These are phyloP conservation scores for Penicillium sp. DNA, from an alignment of 2,329 filamentous ascomycete genomes.

Conservation along the genomic window DNA sequence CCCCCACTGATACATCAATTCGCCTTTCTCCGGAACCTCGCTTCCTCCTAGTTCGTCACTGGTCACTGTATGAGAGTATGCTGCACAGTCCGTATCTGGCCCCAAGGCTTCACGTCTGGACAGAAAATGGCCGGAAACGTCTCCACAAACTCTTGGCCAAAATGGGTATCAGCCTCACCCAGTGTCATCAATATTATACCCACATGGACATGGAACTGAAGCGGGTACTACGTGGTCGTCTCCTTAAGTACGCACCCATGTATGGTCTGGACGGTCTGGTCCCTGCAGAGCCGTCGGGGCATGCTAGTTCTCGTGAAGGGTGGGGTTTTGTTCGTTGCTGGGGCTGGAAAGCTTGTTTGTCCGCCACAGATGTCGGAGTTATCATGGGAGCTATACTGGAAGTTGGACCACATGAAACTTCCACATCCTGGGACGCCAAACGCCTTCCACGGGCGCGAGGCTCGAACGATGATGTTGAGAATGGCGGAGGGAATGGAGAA, in stretches of 20 bases:
- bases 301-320: conserved; percentile 77
- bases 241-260: conserved; percentile 87
- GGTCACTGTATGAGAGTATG: conserved; percentile 99
- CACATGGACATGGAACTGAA: conserved; percentile 99
- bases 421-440: conserved; percentile 38
- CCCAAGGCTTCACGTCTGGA: conserved; percentile 91
- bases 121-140: conserved; percentile 81
- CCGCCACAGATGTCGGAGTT: conserved; percentile 91
- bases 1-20: conserved; percentile 89
- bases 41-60: conserved; percentile 90
- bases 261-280: conserved; percentile 96
- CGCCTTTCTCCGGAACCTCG: conserved; percentile 90
- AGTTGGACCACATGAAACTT: conserved; percentile 63
- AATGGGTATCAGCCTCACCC: conserved; percentile 92
- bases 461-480: conserved; percentile 23
- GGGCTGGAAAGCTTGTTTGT: conserved; percentile 95
- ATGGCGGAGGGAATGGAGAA: conserved; percentile 23
- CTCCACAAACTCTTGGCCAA: conserved; percentile 94
- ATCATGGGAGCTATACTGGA: conserved; percentile 90
- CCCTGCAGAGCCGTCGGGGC: conserved; percentile 73
- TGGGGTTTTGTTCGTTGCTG: conserved; percentile 98
- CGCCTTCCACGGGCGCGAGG: conserved; percentile 28
- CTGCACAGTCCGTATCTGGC: conserved; percentile 94
- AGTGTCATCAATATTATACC: conserved; percentile 93
- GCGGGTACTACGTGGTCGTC: conserved; percentile 78